Evolutionary conservation across 139 green algal genomes (phyloP).

Genomic region (Edaphochlamys debaryana): DNA sequence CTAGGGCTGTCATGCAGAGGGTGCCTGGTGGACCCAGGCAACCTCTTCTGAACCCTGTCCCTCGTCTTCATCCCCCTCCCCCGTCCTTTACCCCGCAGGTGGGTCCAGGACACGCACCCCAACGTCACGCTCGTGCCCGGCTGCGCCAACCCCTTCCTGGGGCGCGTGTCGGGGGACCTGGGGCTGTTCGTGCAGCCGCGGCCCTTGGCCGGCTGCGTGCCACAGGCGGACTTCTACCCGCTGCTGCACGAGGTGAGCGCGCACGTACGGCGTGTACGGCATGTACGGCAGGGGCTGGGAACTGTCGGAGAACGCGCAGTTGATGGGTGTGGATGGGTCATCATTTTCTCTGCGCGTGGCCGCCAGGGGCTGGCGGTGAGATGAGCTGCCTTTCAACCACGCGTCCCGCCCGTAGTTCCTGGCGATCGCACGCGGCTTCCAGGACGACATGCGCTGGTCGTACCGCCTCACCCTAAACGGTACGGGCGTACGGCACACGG

Average conservation of each 20-base stretch:
- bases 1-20: no score
- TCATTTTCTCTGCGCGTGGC: no score
- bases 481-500: no score
- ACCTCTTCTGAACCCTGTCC: no score
- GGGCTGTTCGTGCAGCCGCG: neutral
- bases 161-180: slow-evolving; percentile 15
- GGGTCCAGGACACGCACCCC: slow-evolving; percentile 3
- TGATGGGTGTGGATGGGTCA: no score
- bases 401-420: slow-evolving; percentile 35
- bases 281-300: neutral
- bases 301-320: no score
- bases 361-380: no score
- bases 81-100: neutral
- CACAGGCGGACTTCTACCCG: slow-evolving; percentile 39
- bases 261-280: neutral
- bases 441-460: neutral
- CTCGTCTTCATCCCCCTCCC: neutral
- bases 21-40: no score
- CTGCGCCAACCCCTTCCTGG: slow-evolving; percentile 50
- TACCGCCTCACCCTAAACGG: neutral
- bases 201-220: slow-evolving; percentile 35
- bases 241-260: slow-evolving; percentile 14
- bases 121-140: neutral
- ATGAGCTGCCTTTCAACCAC: no score
- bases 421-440: neutral